These are phyloP conservation scores for Neurospora crassa DNA, from an alignment of 2,329 filamentous ascomycete species.

Conservation along the genomic window DNA sequence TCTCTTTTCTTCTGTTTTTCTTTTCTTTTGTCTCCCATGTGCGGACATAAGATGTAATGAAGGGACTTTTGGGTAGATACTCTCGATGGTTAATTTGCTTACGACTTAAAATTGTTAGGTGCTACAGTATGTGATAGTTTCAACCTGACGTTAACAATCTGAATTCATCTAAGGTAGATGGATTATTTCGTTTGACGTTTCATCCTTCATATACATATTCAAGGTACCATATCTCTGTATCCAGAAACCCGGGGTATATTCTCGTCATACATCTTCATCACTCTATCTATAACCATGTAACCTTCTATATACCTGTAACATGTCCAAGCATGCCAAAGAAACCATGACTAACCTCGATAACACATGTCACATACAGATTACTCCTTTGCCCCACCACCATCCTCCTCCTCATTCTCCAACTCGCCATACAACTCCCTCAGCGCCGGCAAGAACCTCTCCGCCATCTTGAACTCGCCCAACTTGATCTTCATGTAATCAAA, in stretches of 20 bases:
- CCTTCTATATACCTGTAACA: not conserved
- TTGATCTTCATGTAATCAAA: constrained; percentile 73
- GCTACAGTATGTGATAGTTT: not conserved
- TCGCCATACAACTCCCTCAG: constrained; percentile 46
- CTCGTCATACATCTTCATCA: not conserved
- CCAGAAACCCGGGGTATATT: not conserved
- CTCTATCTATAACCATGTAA: not conserved
- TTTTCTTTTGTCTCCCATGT: not conserved
- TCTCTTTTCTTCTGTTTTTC: not conserved
- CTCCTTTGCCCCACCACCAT: not conserved
- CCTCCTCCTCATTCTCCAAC: constrained; percentile 19
- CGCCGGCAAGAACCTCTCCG: constrained; percentile 53
- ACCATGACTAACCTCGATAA: not conserved
- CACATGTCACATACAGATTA: not conserved
- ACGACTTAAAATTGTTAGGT: not conserved
- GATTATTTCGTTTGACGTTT: no score
- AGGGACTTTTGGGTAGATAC: not conserved
- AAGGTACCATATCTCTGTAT: not conserved
- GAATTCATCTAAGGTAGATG: not conserved
- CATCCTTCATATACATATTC: no score
- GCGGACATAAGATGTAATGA: not conserved
- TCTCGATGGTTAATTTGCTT: not conserved
- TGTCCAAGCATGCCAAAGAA: not conserved
- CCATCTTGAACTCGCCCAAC: constrained; percentile 58
- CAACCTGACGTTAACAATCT: not conserved